These are phyloP conservation scores for Halenospora varia DNA, from an alignment of 495 filamentous ascomycete species.

Conservation along the genomic window DNA sequence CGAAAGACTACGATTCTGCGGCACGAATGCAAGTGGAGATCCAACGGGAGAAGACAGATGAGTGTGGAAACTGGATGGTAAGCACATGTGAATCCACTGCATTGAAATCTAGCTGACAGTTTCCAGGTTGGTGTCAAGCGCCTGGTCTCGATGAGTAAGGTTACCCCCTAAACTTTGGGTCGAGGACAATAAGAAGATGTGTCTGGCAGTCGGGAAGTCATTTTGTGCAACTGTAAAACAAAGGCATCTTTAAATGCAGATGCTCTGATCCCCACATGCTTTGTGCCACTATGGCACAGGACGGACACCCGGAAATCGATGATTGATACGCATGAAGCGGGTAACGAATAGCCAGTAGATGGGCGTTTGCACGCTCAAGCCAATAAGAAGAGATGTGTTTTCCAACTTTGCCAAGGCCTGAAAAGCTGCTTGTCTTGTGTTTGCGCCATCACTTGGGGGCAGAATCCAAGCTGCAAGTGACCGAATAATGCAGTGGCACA, in stretches of 20 bases:
- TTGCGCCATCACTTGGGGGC: too few species aligned
- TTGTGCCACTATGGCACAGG: too few species aligned
- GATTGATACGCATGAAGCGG: too few species aligned
- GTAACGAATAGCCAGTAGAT: too few species aligned
- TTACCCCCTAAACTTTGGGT: slow-evolving; percentile 45
- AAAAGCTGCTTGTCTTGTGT: too few species aligned
- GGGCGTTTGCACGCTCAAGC: too few species aligned
- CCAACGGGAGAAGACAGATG: slow-evolving; percentile 73
- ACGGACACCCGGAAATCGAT: too few species aligned
- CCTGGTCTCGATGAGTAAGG: slow-evolving; percentile 86
- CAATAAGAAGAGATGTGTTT: not conserved
- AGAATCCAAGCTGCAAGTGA: not conserved
- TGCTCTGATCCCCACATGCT: not conserved
- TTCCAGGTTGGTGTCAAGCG: slow-evolving; percentile 83
- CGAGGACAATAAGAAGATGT: not conserved
- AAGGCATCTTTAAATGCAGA: not conserved
- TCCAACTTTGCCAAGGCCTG: too few species aligned
- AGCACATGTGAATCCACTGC: slow-evolving; percentile 33
- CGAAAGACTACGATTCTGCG: slow-evolving; percentile 73
- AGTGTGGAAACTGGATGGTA: slow-evolving; percentile 97
- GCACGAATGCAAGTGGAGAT: slow-evolving; percentile 73
- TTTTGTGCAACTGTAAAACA: not conserved
- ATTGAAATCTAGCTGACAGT: slow-evolving; percentile 3
- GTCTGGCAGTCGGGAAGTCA: not conserved
- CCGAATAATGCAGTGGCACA: too few species aligned